These are phyloP conservation scores for Ambrosiella xylebori DNA, from an alignment of 2,329 filamentous ascomycete species.

Conservation along the genomic window DNA sequence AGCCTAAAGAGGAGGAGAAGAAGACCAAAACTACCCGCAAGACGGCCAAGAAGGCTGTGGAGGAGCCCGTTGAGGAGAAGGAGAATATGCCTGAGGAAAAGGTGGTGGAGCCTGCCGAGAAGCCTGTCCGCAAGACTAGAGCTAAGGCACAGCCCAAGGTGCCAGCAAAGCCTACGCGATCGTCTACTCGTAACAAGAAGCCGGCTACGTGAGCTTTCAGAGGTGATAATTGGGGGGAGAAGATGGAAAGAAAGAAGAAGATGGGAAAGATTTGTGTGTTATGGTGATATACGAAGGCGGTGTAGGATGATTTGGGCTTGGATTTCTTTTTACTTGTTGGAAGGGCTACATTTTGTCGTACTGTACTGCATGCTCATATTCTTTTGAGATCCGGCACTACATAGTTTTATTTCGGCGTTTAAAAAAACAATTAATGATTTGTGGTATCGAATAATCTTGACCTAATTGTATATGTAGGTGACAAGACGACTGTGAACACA, in stretches of 20 bases:
- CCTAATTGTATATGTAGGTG: not conserved
- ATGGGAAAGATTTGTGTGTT: not conserved
- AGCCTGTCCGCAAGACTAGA: slow-evolving; percentile 16
- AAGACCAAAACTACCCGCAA: slow-evolving; percentile 19
- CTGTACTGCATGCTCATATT: slow-evolving; percentile 12
- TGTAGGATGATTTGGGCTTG: slow-evolving; percentile 8
- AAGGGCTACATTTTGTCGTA: slow-evolving; percentile 12
- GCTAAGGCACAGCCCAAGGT: slow-evolving; percentile 23
- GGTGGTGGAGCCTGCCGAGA: slow-evolving; percentile 16
- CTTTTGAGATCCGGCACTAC: slow-evolving; percentile 7
- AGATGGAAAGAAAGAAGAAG: not conserved
- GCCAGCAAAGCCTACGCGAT: slow-evolving; percentile 11
- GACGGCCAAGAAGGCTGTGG: not conserved
- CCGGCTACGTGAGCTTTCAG: not conserved
- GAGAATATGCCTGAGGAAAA: slow-evolving; percentile 19
- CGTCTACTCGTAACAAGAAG: slow-evolving; percentile 13
- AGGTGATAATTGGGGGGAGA: no score
- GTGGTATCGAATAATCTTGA: not conserved
- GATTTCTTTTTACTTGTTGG: slow-evolving; percentile 10
- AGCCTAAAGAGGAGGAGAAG: slow-evolving; percentile 20
- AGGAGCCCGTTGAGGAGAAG: not conserved
- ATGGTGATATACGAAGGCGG: slow-evolving; percentile 2
- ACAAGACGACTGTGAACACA: not conserved
- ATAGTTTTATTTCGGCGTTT: slow-evolving; percentile 12
- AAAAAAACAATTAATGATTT: slow-evolving; percentile 13